phyloP scores from a whole-genome alignment of 139 green algal species.

The Chlorella sp. region DNA sequence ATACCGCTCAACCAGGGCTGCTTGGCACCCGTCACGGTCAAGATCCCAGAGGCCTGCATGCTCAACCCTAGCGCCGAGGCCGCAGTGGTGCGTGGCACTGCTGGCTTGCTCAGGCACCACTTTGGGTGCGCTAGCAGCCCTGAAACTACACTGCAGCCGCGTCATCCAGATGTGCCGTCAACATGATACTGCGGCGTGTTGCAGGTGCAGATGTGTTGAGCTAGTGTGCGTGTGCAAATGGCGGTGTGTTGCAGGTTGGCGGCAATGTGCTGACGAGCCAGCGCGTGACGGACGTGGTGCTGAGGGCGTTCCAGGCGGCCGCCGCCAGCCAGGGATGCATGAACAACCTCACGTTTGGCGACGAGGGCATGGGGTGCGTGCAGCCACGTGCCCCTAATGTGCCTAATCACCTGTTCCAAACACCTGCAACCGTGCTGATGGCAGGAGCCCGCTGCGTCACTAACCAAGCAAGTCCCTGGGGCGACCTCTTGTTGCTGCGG shows the following conservation, averaged over 20 bases:
- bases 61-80: slow-evolving; percentile 53
- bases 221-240: no score
- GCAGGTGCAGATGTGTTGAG: no score
- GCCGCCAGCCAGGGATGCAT: slow-evolving; percentile 92
- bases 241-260: slow-evolving; percentile 75
- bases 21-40: slow-evolving; percentile 66
- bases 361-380: slow-evolving; percentile 61
- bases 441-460: no score
- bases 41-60: slow-evolving; percentile 54
- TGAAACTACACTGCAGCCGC: no score
- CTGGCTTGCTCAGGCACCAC: no score
- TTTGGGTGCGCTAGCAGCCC: no score
- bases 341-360: slow-evolving; percentile 99
- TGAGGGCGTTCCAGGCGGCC: slow-evolving; percentile 84
- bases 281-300: slow-evolving; percentile 92
- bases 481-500: not conserved
- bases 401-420: no score
- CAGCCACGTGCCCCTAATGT: no score
- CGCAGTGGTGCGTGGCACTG: slow-evolving; percentile 78
- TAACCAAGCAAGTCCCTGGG: no score
- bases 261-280: slow-evolving; percentile 98
- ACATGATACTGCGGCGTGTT: no score
- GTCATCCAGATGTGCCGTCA: no score
- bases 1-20: slow-evolving; percentile 93
- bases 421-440: no score